Evolutionary conservation across 352 stramenopile species (phyloP).

Genomic region (Thalassiosira delicatula): DNA sequence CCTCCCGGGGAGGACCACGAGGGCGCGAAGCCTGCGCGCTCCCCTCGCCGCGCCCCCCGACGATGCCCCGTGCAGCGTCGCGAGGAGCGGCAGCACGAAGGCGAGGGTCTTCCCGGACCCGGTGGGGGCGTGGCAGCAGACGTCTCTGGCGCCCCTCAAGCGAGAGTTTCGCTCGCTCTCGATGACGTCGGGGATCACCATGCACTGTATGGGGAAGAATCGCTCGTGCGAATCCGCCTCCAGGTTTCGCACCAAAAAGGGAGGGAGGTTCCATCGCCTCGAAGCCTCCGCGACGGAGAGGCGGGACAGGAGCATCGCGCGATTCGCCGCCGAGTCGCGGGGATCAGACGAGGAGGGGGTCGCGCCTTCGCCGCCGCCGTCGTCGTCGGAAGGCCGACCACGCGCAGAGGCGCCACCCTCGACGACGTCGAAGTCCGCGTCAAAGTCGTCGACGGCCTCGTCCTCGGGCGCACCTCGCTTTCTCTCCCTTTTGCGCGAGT

Average conservation of each 20-base stretch:
- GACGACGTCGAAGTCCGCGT: constrained; percentile 76
- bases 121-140: constrained; percentile 96
- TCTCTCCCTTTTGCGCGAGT: constrained; percentile 43
- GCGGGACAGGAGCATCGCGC: constrained; percentile 69
- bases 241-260: constrained; percentile 80
- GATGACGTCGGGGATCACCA: constrained; percentile 91
- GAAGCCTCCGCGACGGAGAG: constrained; percentile 72
- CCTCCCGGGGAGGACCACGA: constrained; percentile 95
- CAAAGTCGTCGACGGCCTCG: constrained; percentile 81
- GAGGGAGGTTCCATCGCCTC: constrained; percentile 71
- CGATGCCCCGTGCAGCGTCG: constrained; percentile 87
- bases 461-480: constrained; percentile 54
- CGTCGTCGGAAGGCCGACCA: constrained; percentile 27
- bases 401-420: too few relatives aligned
- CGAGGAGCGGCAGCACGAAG: constrained; percentile 95
- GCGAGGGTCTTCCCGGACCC: constrained; percentile 97
- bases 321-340: constrained; percentile 29
- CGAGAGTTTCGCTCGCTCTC: constrained; percentile 82
- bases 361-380: constrained; percentile 5
- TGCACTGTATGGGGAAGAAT: constrained; percentile 95
- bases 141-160: constrained; percentile 82
- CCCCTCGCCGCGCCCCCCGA: too few relatives aligned
- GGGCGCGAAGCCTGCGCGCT: constrained; percentile 89
- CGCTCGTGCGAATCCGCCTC: constrained; percentile 70
- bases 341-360: constrained; percentile 7